A percentile compares a stretch with the other conserved stretches of the same genome.
phyloP scores from a whole-genome alignment of 2,329 filamentous ascomycete genomes.

The Pseudogymnoascus sp. region DNA sequence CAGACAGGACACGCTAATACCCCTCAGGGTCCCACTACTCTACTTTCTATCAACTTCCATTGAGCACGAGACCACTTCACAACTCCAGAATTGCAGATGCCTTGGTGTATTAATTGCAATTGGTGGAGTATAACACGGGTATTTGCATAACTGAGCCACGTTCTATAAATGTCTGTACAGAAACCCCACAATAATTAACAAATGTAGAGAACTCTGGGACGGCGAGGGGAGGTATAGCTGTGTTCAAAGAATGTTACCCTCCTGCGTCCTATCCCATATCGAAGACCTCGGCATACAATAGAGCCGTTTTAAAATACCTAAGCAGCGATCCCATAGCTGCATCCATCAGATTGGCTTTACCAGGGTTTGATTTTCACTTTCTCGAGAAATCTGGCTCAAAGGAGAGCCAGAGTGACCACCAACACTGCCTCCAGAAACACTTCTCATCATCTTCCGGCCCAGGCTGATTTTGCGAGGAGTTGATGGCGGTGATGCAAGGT shows the following conservation, averaged over 20 bases:
- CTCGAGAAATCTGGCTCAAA: background rate
- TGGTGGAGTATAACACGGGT: conserved; percentile 3
- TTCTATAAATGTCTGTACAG: conserved; percentile 6
- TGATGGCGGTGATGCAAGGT: conserved; percentile 4
- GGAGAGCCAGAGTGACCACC: background rate
- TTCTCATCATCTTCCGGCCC: background rate
- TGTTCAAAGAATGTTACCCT: background rate
- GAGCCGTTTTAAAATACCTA: background rate
- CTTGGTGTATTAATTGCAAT: background rate
- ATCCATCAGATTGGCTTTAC: background rate
- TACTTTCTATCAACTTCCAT: conserved; percentile 2
- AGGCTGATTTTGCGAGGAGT: background rate
- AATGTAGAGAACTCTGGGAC: background rate
- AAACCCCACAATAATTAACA: conserved; percentile 5
- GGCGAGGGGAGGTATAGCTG: background rate
- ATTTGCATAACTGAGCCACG: conserved; percentile 1
- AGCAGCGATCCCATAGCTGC: background rate
- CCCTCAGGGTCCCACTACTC: conserved; percentile 6
- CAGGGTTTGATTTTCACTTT: background rate
- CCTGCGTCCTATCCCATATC: background rate
- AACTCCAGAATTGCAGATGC: background rate
- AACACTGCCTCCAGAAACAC: background rate
- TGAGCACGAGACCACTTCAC: background rate
- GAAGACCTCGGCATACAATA: background rate
- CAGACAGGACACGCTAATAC: background rate